Percentiles rank a stretch among this genome's conserved stretches.
phyloP scores from a whole-genome alignment of 108 stramenopile species.

The Cyclotella sp. region DNA sequence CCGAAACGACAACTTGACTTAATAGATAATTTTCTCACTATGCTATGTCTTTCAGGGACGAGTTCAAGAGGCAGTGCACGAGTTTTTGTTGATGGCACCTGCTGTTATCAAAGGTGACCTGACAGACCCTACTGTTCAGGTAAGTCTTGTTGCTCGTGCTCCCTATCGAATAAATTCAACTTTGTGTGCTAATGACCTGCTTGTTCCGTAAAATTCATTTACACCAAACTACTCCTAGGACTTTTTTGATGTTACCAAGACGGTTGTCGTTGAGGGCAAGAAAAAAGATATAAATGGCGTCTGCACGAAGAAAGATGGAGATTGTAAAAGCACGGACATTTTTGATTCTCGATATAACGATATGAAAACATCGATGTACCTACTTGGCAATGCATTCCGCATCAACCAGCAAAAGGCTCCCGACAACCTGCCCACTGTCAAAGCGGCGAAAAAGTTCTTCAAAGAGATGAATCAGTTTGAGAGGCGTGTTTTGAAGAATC shows the following conservation, averaged over 20 bases:
- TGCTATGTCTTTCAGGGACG: constrained; percentile 42
- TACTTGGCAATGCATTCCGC: constrained; percentile 89
- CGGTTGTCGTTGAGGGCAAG: constrained; percentile 77
- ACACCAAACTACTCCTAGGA: constrained; percentile 1
- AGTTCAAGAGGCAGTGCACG: constrained; percentile 82
- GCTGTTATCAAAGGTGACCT: constrained; percentile 83
- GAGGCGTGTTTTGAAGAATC: constrained; percentile 60
- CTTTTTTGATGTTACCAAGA: constrained; percentile 60
- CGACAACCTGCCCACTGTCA: constrained; percentile 86
- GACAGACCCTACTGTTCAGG: constrained; percentile 57
- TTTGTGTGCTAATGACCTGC: neutral
- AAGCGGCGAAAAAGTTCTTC: constrained; percentile 88
- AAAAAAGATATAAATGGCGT: constrained; percentile 78
- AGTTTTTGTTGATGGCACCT: constrained; percentile 80
- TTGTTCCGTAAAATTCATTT: neutral
- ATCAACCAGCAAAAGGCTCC: constrained; percentile 90
- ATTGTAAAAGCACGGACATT: constrained; percentile 77
- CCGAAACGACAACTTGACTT: too few species aligned
- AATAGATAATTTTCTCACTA: too few species aligned
- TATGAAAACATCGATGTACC: constrained; percentile 87
- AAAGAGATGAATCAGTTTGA: constrained; percentile 83
- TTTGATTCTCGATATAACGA: constrained; percentile 87
- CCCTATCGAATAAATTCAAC: neutral
- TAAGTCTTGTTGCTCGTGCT: constrained; percentile 59
- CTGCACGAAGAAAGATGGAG: constrained; percentile 85